Base-by-base conservation (phyloP, 306 rosid genomes). In the Hylodesmum podocarpum region DNA sequence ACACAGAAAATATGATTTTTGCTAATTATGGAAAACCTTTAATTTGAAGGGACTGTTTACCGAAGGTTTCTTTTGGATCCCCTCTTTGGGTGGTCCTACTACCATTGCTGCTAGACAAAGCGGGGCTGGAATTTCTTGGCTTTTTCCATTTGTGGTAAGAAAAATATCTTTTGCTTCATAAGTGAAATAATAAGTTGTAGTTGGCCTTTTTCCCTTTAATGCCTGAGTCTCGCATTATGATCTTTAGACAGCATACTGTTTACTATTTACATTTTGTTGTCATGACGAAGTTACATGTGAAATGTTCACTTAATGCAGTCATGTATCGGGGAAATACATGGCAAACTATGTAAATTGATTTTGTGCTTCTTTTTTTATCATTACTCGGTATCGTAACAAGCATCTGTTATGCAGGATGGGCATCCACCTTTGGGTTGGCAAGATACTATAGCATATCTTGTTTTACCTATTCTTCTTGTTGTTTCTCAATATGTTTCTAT, bases 1-100 rank as follows among this genome's bases (percentile, higher is more conserved):
- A 28, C 18, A 40, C 47, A 8, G 34, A 19, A 49, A 61, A 36
- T 81, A 3, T 55, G 37, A 40, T 54, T n/a, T 55, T 76, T 53
- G 70, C 84, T 87, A 67, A 86, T 61, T 70, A 75, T 81, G 63
- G 43, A 76, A 66, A 81, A 51, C 57, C 70, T 67, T 85, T 29
- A 71, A 27, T 47, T 61, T 83, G 69, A 86, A 96, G 99, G 99
- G 99, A 46, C 81, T 96, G 86, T 83, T 96, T 46, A 96, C 99
- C 1, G 99, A 96, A 82, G 99, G 99, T 77, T 96, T 96, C 94
- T 85, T 96, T 79, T 96, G 98, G 98, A 96, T 96, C 72, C 99
- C 99, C 58, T 96, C 99, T 73, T 85, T 96, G 85, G 97, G 96
- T 80, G 99, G 99, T 69, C 99, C 98, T 76, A 96, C 99, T 77